phyloP scores from a whole-genome alignment of 148 eudicot species.

The Bassia scoparia region DNA sequence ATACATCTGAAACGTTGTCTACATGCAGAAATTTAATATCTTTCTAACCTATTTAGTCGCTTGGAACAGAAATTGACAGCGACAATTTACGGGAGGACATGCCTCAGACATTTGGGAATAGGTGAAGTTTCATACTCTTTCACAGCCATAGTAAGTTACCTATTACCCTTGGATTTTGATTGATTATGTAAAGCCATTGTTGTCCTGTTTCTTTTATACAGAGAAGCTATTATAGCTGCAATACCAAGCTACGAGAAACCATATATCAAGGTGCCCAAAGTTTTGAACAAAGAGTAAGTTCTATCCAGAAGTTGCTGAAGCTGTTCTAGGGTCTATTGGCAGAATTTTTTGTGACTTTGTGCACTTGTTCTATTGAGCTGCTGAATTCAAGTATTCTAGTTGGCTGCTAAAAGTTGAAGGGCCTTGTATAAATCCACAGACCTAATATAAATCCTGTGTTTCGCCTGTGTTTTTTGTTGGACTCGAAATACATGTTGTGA shows the following conservation, averaged over 20 bases:
- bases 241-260: constrained; percentile 80
- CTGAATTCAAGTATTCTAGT: too few species aligned
- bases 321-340: neutral
- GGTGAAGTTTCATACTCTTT: constrained; percentile 33
- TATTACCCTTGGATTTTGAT: neutral
- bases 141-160: neutral
- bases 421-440: neutral
- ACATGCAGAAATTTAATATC: neutral
- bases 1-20: neutral
- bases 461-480: neutral
- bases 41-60: neutral
- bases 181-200: neutral
- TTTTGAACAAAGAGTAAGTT: constrained; percentile 69
- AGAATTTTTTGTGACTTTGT: neutral
- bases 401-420: neutral
- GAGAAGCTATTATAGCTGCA: constrained; percentile 72
- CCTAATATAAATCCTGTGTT: neutral
- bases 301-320: constrained; percentile 2
- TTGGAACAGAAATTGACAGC: constrained; percentile 62
- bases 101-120: constrained; percentile 69
- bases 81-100: constrained; percentile 65
- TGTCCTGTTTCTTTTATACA: constrained; percentile 18
- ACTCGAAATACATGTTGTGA: neutral
- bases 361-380: too few species aligned
- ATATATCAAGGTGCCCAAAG: constrained; percentile 87